Percentiles rank a stretch among this genome's conserved stretches.
These are phyloP conservation scores for Scleroderma bovista DNA, from an alignment of 768 basidiomycete genomes.

Conservation along the genomic window DNA sequence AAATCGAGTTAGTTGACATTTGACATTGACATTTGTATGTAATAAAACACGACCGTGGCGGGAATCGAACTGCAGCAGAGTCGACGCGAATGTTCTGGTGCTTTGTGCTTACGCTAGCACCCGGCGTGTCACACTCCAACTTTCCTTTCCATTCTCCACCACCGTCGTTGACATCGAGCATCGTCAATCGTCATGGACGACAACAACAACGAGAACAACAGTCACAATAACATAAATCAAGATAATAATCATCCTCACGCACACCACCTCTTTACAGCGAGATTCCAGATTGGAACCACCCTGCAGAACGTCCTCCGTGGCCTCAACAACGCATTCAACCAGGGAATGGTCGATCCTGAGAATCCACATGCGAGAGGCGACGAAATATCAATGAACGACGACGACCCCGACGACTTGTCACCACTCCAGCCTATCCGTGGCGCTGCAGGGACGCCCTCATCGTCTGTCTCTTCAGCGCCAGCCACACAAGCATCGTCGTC, in stretches of 20 bases:
- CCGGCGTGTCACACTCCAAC: not conserved
- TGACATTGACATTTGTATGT: not conserved
- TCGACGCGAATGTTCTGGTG: not conserved
- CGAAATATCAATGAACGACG: not conserved
- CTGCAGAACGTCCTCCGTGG: slow-evolving; percentile 27
- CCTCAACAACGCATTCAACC: slow-evolving; percentile 27
- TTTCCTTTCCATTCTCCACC: not conserved
- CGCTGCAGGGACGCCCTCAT: not conserved
- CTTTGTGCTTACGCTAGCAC: not conserved
- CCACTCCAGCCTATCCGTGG: slow-evolving; percentile 1
- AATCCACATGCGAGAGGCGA: not conserved
- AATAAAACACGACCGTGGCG: not conserved
- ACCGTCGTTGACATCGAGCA: not conserved
- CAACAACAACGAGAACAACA: not conserved
- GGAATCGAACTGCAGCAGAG: not conserved
- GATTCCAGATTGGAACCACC: slow-evolving; percentile 22
- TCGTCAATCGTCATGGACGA: not conserved
- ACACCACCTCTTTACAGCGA: slow-evolving; percentile 9
- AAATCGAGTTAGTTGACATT: not conserved
- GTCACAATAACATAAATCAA: slow-evolving; percentile 7
- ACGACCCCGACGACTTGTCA: not conserved
- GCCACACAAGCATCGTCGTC: slow-evolving; percentile 1
- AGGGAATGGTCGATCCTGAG: slow-evolving; percentile 1
- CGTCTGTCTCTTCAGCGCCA: not conserved
- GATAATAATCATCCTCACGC: slow-evolving; percentile 5